Base-by-base conservation (phyloP, 192 early-diverging fungal species). In the Fimicolochytrium jonesii region DNA sequence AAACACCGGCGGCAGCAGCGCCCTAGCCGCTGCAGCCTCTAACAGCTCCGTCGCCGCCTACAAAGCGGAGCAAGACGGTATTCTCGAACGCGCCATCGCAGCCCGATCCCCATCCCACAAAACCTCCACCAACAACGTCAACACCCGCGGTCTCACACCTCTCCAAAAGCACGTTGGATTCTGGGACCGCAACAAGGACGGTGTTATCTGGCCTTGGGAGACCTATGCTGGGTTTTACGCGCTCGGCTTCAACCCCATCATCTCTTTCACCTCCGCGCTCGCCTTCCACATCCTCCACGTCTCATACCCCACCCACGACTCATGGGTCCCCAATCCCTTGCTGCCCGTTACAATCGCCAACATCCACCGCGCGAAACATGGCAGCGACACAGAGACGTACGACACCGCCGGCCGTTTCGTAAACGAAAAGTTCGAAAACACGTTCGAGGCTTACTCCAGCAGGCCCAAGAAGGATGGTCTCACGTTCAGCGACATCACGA, bases 111-210 rank as follows among this genome's bases (percentile, higher is more conserved):
- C n/a, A n/a, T 23, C n/a, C 3, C 3, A 15, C 3, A 3, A 23
- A 44, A 6, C 43, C 18, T 13, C 43, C 3, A 44, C 4, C 43
- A 13, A 13, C 43, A 3, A 17, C 4, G 4, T 15, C 43, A 6
- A 3, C 43, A 44, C 43, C 15, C 18, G 18, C 43, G 15, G n/a
- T n/a, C 5, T 50, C 25, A 50, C 48, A 20, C 53, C 53, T 2
- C 54, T 81, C 11, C 79, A 78, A 65, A 67, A 81, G 71, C 79
- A 81, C 49, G 74, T 78, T 26, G 58, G 49, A 7, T 81, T 75
- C 64, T 81, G 67, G 30, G 79, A 81, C 56, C n/a, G 53, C 10
- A 60, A 68, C 33, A 29, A 48, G 4, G 70, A 78, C 50, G 76
- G 79, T 7, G 44, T 81, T 20, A 78, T 81, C 35, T 61, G 58